A percentile compares a stretch with the other conserved stretches of the same genome.
phyloP scores from a whole-genome alignment of 257 asterid species.

The Pogostemon cablin region DNA sequence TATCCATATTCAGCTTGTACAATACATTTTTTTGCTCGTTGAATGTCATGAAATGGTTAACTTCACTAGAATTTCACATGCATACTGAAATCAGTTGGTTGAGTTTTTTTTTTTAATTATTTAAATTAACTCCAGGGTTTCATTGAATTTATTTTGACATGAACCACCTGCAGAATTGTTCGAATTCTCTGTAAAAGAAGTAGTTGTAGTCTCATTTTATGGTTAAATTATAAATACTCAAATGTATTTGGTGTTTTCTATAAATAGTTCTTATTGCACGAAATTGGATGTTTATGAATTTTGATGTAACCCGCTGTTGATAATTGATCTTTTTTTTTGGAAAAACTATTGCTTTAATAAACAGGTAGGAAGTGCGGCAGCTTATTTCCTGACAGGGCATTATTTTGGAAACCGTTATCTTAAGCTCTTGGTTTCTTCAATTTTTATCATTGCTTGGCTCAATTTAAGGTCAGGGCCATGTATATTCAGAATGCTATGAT shows the following conservation, averaged over 20 bases:
- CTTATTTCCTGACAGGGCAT: constrained; percentile 73
- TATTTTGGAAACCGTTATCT: constrained; percentile 57
- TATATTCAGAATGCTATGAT: constrained; percentile 1
- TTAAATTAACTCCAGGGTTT: not conserved
- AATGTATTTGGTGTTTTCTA: not conserved
- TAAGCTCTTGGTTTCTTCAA: constrained; percentile 67
- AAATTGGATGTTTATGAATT: not conserved
- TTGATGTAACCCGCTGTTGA: not conserved
- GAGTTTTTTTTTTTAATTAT: not conserved
- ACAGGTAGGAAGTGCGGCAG: constrained; percentile 96
- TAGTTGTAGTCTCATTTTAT: not conserved
- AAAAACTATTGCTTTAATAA: constrained; percentile 16
- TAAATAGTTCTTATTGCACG: not conserved
- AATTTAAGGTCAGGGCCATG: constrained; percentile 68
- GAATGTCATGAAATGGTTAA: constrained; percentile 3
- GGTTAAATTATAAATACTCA: not conserved
- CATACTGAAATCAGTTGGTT: constrained; percentile 2
- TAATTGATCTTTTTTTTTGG: not conserved
- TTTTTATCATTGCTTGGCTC: constrained; percentile 82
- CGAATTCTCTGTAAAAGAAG: not conserved
- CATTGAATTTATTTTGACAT: not conserved
- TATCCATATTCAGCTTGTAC: not conserved
- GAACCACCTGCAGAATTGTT: not conserved
- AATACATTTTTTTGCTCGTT: not conserved
- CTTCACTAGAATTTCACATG: not conserved